Evolutionary conservation across 2,329 filamentous ascomycete genomes (phyloP).

Genomic region (Fusarium aywerte): DNA sequence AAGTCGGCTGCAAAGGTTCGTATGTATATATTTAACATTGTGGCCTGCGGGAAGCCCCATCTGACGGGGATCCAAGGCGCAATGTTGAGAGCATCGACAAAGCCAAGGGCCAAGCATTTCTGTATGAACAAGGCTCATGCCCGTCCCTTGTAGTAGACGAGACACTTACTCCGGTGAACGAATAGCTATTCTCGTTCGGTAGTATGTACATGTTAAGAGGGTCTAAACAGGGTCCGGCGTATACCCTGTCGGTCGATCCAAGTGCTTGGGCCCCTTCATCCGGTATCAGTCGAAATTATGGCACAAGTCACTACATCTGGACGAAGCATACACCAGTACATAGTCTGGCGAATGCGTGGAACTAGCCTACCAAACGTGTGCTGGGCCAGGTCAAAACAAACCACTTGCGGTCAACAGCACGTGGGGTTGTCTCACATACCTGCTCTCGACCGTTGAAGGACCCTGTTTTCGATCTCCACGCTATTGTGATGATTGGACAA

Average conservation of each 20-base stretch:
- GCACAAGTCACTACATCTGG: background rate
- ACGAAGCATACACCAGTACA: background rate
- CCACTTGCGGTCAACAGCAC: constrained; percentile 16
- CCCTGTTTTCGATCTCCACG: constrained; percentile 26
- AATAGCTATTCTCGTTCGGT: constrained; percentile 5
- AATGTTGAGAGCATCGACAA: constrained; percentile 1
- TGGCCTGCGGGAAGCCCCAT: constrained; percentile 26
- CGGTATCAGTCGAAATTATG: constrained; percentile 1
- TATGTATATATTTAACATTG: background rate
- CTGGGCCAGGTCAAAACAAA: constrained; percentile 9
- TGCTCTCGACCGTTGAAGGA: constrained; percentile 27
- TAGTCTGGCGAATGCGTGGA: background rate
- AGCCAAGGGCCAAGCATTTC: background rate
- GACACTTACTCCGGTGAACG: background rate
- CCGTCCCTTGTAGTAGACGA: background rate
- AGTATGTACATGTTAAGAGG: constrained; percentile 23
- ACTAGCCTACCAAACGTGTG: constrained; percentile 3
- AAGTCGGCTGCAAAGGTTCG: background rate
- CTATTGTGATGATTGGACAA: constrained; percentile 21
- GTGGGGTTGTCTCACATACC: constrained; percentile 21
- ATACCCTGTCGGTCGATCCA: constrained; percentile 37
- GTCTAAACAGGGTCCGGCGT: constrained; percentile 36
- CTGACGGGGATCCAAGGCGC: constrained; percentile 7
- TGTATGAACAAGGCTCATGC: background rate
- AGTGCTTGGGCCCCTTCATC: constrained; percentile 22